phyloP scores from a whole-genome alignment of 306 rosid species.

The Ceratonia siliqua region DNA sequence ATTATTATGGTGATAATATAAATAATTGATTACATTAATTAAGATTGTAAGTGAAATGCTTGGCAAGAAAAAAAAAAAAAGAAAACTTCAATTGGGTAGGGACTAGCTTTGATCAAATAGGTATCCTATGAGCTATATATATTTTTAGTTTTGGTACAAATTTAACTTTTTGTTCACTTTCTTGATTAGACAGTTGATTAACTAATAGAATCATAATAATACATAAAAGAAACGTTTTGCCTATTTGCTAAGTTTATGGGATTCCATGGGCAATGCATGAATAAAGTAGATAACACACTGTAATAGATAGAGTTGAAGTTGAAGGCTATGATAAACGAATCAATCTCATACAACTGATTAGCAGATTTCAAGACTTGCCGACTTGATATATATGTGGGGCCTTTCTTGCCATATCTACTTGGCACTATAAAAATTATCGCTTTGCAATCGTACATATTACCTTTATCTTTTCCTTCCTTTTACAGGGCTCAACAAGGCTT shows the following conservation, averaged over 20 bases:
- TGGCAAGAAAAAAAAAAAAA: background rate
- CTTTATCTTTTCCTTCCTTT: background rate
- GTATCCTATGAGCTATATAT: background rate
- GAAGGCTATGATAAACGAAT: background rate
- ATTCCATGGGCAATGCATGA: background rate
- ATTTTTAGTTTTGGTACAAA: constrained; percentile 1
- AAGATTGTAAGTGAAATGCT: background rate
- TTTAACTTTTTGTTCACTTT: background rate
- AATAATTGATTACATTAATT: background rate
- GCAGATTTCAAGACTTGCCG: background rate
- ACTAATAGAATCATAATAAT: background rate
- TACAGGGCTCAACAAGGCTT: constrained; percentile 15
- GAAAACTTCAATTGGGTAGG: background rate
- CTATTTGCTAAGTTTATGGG: background rate
- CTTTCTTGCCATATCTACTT: background rate
- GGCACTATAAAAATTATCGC: background rate
- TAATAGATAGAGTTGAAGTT: background rate
- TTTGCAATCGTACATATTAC: background rate
- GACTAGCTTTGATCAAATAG: background rate
- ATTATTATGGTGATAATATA: background rate
- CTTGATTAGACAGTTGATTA: background rate
- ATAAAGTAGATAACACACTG: background rate
- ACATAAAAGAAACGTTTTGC: background rate
- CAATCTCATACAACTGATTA: background rate
- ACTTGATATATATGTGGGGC: constrained; percentile 13